Conservation (phyloP, 2,329 filamentous ascomycete genomes). For the Microdochium bolleyi region DNA sequence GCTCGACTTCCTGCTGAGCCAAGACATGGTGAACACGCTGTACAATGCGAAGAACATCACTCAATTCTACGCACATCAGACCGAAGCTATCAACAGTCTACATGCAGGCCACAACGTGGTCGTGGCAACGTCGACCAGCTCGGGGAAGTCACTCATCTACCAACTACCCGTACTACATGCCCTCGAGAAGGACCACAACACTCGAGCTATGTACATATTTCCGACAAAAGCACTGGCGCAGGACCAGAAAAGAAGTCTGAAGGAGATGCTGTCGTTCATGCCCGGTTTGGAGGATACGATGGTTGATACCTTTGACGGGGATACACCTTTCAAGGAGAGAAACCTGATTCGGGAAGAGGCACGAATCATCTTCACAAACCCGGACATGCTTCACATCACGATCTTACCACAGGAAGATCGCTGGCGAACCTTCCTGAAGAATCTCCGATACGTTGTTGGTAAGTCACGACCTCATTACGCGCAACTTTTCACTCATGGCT, state of each 20-base stretch:
- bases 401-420: slow-evolving; percentile 86
- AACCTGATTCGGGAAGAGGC: slow-evolving; percentile 80
- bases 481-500: neutral
- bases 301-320: slow-evolving; percentile 93
- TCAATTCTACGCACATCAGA: slow-evolving; percentile 82
- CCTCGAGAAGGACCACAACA: slow-evolving; percentile 67
- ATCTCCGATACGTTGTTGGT: slow-evolving; percentile 80
- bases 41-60: slow-evolving; percentile 89
- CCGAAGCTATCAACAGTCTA: slow-evolving; percentile 85
- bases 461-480: slow-evolving; percentile 19
- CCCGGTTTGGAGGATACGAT: slow-evolving; percentile 64
- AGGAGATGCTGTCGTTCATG: slow-evolving; percentile 77
- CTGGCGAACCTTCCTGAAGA: slow-evolving; percentile 84
- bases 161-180: slow-evolving; percentile 87
- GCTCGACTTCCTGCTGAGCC: slow-evolving; percentile 77
- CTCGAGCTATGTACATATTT: slow-evolving; percentile 94
- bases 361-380: slow-evolving; percentile 93
- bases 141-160: slow-evolving; percentile 96
- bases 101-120: slow-evolving; percentile 80
- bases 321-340: slow-evolving; percentile 76
- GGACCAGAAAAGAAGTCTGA: slow-evolving; percentile 83
- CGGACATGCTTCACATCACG: slow-evolving; percentile 93
- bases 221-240: slow-evolving; percentile 95
- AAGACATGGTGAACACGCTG: slow-evolving; percentile 87
- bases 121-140: slow-evolving; percentile 89